Evolutionary conservation across 495 filamentous ascomycete genomes (phyloP).

Genomic region (Xylaria nigripes): DNA sequence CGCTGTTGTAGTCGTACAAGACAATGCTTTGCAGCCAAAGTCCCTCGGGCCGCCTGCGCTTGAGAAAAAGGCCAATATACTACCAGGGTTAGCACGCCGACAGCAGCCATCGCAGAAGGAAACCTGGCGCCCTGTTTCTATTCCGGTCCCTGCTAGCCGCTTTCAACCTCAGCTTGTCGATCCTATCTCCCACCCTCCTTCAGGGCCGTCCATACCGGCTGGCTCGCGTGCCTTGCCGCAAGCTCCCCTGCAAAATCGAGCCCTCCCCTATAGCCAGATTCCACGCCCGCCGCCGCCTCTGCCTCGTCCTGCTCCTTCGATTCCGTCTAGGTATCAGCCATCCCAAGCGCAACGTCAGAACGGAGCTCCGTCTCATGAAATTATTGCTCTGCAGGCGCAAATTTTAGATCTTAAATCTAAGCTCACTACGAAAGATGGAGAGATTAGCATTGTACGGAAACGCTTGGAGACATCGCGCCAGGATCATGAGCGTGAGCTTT

Average conservation of each 20-base stretch:
- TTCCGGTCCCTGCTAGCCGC: conserved; percentile 13
- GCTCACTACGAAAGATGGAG: conserved; percentile 39
- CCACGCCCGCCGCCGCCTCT: conserved; percentile 14
- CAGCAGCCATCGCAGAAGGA: conserved; percentile 9
- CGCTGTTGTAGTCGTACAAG: conserved; percentile 25
- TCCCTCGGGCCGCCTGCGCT: conserved; percentile 4
- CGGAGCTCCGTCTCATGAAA: conserved; percentile 15
- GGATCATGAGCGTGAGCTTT: conserved; percentile 40
- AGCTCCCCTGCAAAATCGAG: conserved; percentile 10
- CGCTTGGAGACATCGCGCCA: conserved; percentile 37
- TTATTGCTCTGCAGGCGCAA: conserved; percentile 21
- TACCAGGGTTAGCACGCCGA: conserved; percentile 13
- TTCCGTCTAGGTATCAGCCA: conserved; percentile 19
- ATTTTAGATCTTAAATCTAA: conserved; percentile 34
- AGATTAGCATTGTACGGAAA: conserved; percentile 46
- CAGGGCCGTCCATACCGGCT: not conserved
- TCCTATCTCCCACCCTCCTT: conserved; percentile 8
- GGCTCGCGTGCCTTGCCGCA: conserved; percentile 23
- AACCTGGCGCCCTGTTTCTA: conserved; percentile 14
- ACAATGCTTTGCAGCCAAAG: conserved; percentile 5
- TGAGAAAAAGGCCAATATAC: conserved; percentile 9
- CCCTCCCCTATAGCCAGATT: conserved; percentile 19
- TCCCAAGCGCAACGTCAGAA: conserved; percentile 19
- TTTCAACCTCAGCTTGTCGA: conserved; percentile 13
- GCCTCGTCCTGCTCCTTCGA: conserved; percentile 20